Conservation (phyloP, 1,284 basidiomycete species). For the Termitomyces sp. region DNA sequence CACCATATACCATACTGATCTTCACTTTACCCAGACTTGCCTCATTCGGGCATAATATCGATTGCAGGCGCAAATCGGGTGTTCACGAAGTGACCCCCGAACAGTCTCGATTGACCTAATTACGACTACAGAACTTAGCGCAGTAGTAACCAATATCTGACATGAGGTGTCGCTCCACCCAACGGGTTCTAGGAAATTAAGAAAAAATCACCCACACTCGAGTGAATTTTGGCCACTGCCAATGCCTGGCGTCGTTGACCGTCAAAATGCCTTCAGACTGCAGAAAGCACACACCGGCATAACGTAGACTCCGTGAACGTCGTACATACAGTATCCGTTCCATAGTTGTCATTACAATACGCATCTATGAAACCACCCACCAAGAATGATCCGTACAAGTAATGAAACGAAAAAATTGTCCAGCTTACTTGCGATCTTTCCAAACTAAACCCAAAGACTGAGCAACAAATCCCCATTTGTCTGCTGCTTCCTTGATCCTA, state of each 20-base stretch:
- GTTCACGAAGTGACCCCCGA: no score
- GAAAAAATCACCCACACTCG: background rate
- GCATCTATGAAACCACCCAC: background rate
- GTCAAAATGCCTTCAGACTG: background rate
- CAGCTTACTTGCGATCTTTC: conserved; percentile 21
- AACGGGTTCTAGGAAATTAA: no score
- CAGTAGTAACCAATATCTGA: no score
- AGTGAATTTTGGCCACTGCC: background rate
- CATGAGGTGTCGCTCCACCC: no score
- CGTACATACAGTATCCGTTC: background rate
- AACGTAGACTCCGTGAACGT: background rate
- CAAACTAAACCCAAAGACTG: conserved; percentile 51
- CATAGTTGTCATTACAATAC: background rate
- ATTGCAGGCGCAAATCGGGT: no score
- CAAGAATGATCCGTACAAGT: conserved; percentile 8
- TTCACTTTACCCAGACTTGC: no score
- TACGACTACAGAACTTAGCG: no score
- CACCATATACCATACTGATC: no score
- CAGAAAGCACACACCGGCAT: background rate
- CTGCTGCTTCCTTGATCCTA: conserved; percentile 58
- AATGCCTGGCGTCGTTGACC: background rate
- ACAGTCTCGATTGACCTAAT: no score
- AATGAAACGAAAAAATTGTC: conserved; percentile 7
- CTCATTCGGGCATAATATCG: no score
- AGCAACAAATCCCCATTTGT: conserved; percentile 72